Percentiles rank a stretch among this genome's conserved stretches.
Evolutionary conservation across 2,329 filamentous ascomycete species (phyloP).

Genomic region (Spiromastix sp.): DNA sequence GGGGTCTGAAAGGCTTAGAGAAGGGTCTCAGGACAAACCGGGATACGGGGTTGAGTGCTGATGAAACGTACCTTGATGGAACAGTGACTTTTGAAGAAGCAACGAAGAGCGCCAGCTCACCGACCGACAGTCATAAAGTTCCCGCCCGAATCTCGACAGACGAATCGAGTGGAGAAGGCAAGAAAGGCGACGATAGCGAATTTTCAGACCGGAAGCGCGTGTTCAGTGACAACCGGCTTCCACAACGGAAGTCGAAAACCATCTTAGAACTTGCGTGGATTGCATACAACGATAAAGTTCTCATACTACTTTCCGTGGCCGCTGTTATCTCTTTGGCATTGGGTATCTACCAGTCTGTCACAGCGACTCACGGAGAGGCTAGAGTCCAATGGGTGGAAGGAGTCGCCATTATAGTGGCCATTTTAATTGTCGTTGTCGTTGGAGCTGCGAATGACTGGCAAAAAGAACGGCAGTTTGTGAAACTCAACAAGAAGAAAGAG

Average conservation of each 20-base stretch:
- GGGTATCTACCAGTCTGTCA: slow-evolving; percentile 63
- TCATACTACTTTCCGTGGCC: slow-evolving; percentile 60
- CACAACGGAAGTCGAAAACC: slow-evolving; percentile 58
- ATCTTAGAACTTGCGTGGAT: slow-evolving; percentile 66
- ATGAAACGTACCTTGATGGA: slow-evolving; percentile 57
- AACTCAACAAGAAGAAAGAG: slow-evolving; percentile 65
- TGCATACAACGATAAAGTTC: slow-evolving; percentile 71
- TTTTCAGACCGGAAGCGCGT: slow-evolving; percentile 58
- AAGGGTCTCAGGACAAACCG: slow-evolving; percentile 60
- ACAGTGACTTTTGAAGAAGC: slow-evolving; percentile 58
- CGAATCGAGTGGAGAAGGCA: slow-evolving; percentile 10
- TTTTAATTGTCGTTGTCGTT: slow-evolving; percentile 53
- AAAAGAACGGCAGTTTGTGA: slow-evolving; percentile 56
- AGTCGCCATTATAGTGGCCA: slow-evolving; percentile 55
- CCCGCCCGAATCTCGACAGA: slow-evolving; percentile 12
- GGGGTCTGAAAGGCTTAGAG: slow-evolving; percentile 61
- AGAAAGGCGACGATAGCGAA: slow-evolving; percentile 23
- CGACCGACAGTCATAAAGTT: slow-evolving; percentile 8
- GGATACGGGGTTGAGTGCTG: slow-evolving; percentile 55
- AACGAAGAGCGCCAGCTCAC: slow-evolving; percentile 16
- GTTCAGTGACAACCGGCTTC: slow-evolving; percentile 59
- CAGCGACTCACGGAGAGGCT: slow-evolving; percentile 37
- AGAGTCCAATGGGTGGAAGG: slow-evolving; percentile 58
- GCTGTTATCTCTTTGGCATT: slow-evolving; percentile 65
- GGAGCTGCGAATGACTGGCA: slow-evolving; percentile 58